Evolutionary conservation across 2,329 filamentous ascomycete genomes (phyloP), one percentile per base, ranked within the genome.

Genomic region (Ascochyta pisi): DNA sequence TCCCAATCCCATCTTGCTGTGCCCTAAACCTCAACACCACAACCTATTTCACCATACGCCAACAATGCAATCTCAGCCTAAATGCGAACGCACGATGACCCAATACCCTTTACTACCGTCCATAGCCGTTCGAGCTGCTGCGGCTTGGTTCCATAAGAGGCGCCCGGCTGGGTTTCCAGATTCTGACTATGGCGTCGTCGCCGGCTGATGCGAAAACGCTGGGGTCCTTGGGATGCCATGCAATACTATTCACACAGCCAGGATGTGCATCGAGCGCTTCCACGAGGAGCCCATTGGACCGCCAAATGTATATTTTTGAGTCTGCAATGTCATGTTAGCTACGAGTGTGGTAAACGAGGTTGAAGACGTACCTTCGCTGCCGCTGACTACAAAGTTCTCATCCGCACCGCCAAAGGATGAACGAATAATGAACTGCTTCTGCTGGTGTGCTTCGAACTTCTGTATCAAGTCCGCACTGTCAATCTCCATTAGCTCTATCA

Each of bases 361-460:
- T n/a, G 15, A 8, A 9, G 19, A 62, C 81, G 68, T 79, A 92
- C 91, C 90, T 83, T 97, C 92, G 68, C 92, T 96, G 10, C 95
- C 95, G 68, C 91, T 94, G 26, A 96, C 82, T 9, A 98, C 89
- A 74, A 97, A 97, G 72, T 89, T 93, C 77, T 97, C 92, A 55
- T 91, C 89, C 1, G 94, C 93, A 29, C 95, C 95, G 16, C 95
- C 95, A 76, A 97, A 95, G 0, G 83, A 81, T 67, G 88, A 90
- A 46, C 94, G 84, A 56, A 99, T 96, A 51, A 97, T 84, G 70
- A 82, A 96, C 2, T 89, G 80, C 50, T 86, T 88, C 60, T 92
- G 91, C 39, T 83, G 84, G 59, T 93, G 89, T 0, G 92, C 93
- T 15, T 85, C 81, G 71, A 90, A 98, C 64, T 83, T 87, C 64